Percentiles rank a stretch among this genome's conserved stretches.
Conservation (phyloP, 805 yeast genomes). For the Wickerhamomyces bovis region DNA sequence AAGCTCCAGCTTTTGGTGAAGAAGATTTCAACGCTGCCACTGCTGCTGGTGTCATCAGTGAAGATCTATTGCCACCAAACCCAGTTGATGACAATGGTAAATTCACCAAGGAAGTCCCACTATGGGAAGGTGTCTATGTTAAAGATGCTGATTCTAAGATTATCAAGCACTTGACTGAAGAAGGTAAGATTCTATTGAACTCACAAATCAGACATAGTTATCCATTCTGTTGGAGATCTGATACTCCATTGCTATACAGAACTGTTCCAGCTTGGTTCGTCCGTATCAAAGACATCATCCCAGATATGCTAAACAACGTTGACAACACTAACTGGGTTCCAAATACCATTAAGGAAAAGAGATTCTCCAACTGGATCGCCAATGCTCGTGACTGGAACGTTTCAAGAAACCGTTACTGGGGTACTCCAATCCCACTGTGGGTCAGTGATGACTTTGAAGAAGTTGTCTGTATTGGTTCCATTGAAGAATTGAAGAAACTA, state of each 20-base stretch:
- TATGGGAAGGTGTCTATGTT: slow-evolving; percentile 78
- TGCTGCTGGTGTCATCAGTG: slow-evolving; percentile 67
- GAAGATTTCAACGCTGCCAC: slow-evolving; percentile 87
- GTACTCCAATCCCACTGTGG: slow-evolving; percentile 99
- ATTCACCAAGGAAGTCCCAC: slow-evolving; percentile 69
- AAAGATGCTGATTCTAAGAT: slow-evolving; percentile 93
- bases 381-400: slow-evolving; percentile 99
- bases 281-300: slow-evolving; percentile 79
- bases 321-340: slow-evolving; percentile 95
- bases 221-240: slow-evolving; percentile 99
- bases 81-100: slow-evolving; percentile 93
- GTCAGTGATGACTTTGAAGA: slow-evolving; percentile 90
- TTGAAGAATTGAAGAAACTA: slow-evolving; percentile 77
- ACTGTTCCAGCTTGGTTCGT: slow-evolving; percentile 99
- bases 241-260: slow-evolving; percentile 92
- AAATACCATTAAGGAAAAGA: slow-evolving; percentile 77
- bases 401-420: slow-evolving; percentile 99
- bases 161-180: slow-evolving; percentile 74
- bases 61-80: slow-evolving; percentile 72
- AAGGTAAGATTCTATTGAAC: slow-evolving; percentile 68
- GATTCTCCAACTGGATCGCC: slow-evolving; percentile 97
- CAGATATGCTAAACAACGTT: slow-evolving; percentile 82
- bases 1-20: slow-evolving; percentile 98
- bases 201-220: slow-evolving; percentile 91
- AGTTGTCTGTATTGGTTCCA: slow-evolving; percentile 87